Evolutionary conservation across 2,329 filamentous ascomycete species (phyloP), one percentile per base, ranked within the genome.

Genomic region (Acarospora socialis): DNA sequence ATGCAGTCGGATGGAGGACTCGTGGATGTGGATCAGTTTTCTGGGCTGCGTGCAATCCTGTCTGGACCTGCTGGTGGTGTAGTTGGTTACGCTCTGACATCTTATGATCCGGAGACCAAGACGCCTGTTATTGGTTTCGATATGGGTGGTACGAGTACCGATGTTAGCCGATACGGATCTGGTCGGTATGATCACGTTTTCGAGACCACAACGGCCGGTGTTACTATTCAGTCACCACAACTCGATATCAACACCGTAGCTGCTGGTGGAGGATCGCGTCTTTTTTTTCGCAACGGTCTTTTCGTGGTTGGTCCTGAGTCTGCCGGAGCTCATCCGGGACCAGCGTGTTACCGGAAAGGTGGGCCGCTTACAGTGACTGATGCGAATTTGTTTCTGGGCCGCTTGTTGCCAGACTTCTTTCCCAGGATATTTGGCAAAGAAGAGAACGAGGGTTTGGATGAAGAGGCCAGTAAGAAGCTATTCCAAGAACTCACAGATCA

Each of bases 221-320:
- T 93, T 1, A 87, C 84, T 0, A 90, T 93, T 17, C 84, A 93
- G 47, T 86, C 81, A 1, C 86, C 86, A 0, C 84, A 93, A 48
- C 67, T 93, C 0, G 84, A 93, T 48, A 93, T 93, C 58, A 93
- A 93, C 54, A 94, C 86, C 0, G 86, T 94, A 1, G 86, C 86
- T 4, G 86, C 86, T 3, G 86, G 86, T 28, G 86, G 86, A 40
- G 59, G 59, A 14, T 62, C 59, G 2, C 59, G 60, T 21, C 63
- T 94, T 3, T 90, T 92, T 55, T 93, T 82, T 68, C 74, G 72
- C 40, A 92, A 93, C 42, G 84, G 86, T 1, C 62, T 94, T 0
- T 93, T 94, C 43, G 79, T 86, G 0, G 84, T 93, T 3, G 86
- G 86, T 0, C 86, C 86, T 1, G 83, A 92, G 49, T 90, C 81